These are phyloP conservation scores for Pseudopediastrum boryanum DNA, from an alignment of 139 green algal species.

Conservation along the genomic window DNA sequence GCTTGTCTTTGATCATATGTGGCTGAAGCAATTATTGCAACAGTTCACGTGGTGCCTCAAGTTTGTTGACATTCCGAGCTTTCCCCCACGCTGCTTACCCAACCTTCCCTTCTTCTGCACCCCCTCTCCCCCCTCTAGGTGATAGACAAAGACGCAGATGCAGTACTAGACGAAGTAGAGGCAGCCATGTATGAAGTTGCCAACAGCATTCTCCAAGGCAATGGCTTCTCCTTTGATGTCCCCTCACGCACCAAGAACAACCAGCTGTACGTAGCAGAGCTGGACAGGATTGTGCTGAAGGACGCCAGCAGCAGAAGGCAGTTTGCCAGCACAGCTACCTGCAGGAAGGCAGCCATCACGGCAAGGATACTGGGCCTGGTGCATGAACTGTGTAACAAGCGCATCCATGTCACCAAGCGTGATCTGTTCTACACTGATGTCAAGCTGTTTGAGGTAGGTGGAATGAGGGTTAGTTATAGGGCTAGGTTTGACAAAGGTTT, in stretches of 20 bases:
- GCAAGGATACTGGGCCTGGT: constrained; percentile 90
- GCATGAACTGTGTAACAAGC: constrained; percentile 79
- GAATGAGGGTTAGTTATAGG: too few species aligned
- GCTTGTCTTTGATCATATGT: too few species aligned
- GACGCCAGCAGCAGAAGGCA: constrained; percentile 70
- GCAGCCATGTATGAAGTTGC: constrained; percentile 68
- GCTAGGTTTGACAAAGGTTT: too few species aligned
- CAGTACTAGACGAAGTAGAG: constrained; percentile 86
- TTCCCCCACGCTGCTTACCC: too few species aligned
- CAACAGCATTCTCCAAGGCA: constrained; percentile 59
- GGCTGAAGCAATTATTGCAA: too few species aligned
- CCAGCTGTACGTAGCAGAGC: constrained; percentile 70
- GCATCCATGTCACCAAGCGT: constrained; percentile 91
- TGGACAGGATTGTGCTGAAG: constrained; percentile 94
- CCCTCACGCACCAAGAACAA: constrained; percentile 72
- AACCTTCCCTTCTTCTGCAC: too few species aligned
- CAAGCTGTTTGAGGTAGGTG: constrained; percentile 93
- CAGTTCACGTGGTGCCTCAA: too few species aligned
- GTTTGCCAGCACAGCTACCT: constrained; percentile 84
- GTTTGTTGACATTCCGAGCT: too few species aligned
- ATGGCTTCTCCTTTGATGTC: constrained; percentile 79
- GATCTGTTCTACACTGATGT: constrained; percentile 99
- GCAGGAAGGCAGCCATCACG: constrained; percentile 83
- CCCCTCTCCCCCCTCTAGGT: too few species aligned
- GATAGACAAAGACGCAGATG: constrained; percentile 80